Base-by-base conservation (phyloP, 2,329 filamentous ascomycete species). In the Penicillium occitanis region DNA sequence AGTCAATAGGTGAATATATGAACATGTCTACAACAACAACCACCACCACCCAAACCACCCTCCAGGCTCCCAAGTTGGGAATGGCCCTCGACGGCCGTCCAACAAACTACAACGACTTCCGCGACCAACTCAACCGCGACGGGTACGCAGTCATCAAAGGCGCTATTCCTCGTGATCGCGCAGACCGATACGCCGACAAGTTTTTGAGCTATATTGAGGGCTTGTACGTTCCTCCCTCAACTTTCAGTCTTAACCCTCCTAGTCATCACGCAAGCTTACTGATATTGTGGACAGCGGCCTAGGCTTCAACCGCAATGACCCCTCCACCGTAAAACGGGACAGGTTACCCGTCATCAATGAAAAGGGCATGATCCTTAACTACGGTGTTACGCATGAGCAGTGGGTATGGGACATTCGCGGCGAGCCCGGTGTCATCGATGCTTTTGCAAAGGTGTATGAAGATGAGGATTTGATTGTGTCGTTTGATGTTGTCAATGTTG, bases 291-390 rank as follows among this genome's bases (percentile, higher is more conserved):
- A 37, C 51, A 55, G 51, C 17, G 58, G 58, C 40, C 37, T 42
- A 7, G 37, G 40, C 44, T 50, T 58, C 48, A 58, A 55, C 13
- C 33, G 51, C n/a, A 6, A 55, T 55, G 51, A 55, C 10, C 51
- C 51, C 10, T 55, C 51, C 10, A 55, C 51, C n/a, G 51, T 55
- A 77, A 79, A 74, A 0, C 72, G 73, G 6, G 78, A 82, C 5
- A 75, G 82, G 66, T 73, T 84, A 1, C 82, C 82, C 0, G 72
- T 77, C 6, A 73, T 72, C 68, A 77, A 78, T 72, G 83, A 83
- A 67, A 78, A 78, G 51, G 80, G 63, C 1, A 65, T 65, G 63
- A 30, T 25, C 7, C 60, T 69, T 6, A 5, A 25, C 14, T 66
- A 63, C 8, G 59, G 59, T 5, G 48, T 63, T 22, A 33, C 60